Conservation (phyloP, 1,284 basidiomycete genomes). For the Ceratobasidium sp. region DNA sequence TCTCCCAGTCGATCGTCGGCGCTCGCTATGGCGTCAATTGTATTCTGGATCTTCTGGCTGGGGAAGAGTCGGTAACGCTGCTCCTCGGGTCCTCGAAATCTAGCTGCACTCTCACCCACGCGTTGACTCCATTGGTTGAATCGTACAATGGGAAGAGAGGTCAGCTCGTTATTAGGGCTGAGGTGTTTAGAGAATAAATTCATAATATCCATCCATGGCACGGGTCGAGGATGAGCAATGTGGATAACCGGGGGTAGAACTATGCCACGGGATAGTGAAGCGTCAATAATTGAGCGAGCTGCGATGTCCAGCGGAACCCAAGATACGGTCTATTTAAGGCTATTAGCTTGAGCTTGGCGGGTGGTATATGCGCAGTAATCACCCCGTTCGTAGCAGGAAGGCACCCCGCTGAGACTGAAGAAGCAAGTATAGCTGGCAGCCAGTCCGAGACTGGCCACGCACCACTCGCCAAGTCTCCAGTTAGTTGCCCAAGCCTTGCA, state of each 20-base stretch:
- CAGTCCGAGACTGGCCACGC: slow-evolving; percentile 37
- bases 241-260: slow-evolving; percentile 42
- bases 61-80: slow-evolving; percentile 48
- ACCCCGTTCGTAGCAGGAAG: neutral
- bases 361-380: too few relatives aligned
- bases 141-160: slow-evolving; percentile 43
- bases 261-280: neutral
- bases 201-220: slow-evolving; percentile 44
- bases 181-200: slow-evolving; percentile 44
- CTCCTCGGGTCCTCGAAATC: slow-evolving; percentile 47
- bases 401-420: neutral
- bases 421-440: slow-evolving; percentile 24
- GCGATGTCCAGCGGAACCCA: slow-evolving; percentile 50
- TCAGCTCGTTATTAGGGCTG: neutral
- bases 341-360: neutral
- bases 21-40: neutral
- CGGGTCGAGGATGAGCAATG: slow-evolving; percentile 46
- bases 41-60: slow-evolving; percentile 8
- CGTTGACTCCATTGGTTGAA: slow-evolving; percentile 47
- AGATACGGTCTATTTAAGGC: slow-evolving; percentile 42
- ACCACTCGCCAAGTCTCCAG: slow-evolving; percentile 19
- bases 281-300: slow-evolving; percentile 47
- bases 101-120: slow-evolving; percentile 43
- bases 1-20: neutral
- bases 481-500: slow-evolving; percentile 35